A percentile compares a stretch with the other conserved stretches of the same genome.
phyloP scores from a whole-genome alignment of 2,329 filamentous ascomycete genomes.

The Penicillium freii region DNA sequence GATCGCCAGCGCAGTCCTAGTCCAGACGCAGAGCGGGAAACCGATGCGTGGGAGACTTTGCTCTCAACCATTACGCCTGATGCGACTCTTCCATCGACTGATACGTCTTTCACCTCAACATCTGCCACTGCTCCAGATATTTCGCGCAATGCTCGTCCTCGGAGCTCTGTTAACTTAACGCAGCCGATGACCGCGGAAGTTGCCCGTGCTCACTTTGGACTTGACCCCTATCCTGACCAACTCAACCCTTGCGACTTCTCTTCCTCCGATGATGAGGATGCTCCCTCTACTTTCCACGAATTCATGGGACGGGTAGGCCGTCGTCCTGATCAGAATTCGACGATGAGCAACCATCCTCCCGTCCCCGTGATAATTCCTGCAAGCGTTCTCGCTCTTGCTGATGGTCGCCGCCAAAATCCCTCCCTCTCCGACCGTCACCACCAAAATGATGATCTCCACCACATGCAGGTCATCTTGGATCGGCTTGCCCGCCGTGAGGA shows the following conservation, averaged over 20 bases:
- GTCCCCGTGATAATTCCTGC: slow-evolving; percentile 8
- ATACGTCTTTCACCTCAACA: slow-evolving; percentile 75
- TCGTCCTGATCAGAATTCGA: slow-evolving; percentile 28
- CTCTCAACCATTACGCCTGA: slow-evolving; percentile 78
- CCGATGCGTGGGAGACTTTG: slow-evolving; percentile 74
- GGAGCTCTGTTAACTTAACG: slow-evolving; percentile 44
- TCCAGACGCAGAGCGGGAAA: slow-evolving; percentile 53
- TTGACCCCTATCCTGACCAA: slow-evolving; percentile 38
- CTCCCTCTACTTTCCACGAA: slow-evolving; percentile 15
- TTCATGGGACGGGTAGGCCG: slow-evolving; percentile 16
- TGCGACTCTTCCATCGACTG: slow-evolving; percentile 72
- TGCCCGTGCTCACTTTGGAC: slow-evolving; percentile 25
- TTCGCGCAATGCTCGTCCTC: slow-evolving; percentile 27
- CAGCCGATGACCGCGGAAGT: slow-evolving; percentile 25
- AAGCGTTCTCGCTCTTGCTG: not conserved
- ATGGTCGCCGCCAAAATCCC: not conserved
- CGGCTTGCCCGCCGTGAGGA: slow-evolving; percentile 68
- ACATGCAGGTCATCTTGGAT: slow-evolving; percentile 71
- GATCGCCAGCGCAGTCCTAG: slow-evolving; percentile 82
- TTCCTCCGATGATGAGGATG: slow-evolving; percentile 36
- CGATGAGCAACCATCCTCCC: slow-evolving; percentile 36
- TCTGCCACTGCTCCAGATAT: slow-evolving; percentile 31
- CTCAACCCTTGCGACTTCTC: slow-evolving; percentile 40
- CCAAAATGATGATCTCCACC: slow-evolving; percentile 49
- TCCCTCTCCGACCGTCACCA: slow-evolving; percentile 31